These are phyloP conservation scores for Diaporthe humulicola DNA, from an alignment of 2,329 filamentous ascomycete genomes.

Conservation along the genomic window DNA sequence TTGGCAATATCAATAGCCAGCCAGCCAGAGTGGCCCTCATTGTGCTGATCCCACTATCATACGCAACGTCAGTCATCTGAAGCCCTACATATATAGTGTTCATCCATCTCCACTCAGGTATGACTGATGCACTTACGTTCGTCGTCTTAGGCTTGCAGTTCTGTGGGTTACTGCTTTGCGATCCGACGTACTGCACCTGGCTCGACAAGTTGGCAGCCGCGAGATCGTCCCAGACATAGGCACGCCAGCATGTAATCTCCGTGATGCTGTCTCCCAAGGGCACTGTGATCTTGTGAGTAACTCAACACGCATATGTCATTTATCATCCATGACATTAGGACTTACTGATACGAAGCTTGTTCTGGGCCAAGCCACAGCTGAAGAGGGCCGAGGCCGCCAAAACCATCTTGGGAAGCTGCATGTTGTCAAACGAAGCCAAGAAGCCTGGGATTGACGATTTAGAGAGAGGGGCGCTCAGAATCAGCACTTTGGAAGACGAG, in stretches of 20 bases:
- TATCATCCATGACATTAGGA: neutral
- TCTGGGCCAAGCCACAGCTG: neutral
- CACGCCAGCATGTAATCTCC: conserved; percentile 60
- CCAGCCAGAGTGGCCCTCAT: conserved; percentile 60
- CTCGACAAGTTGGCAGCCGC: conserved; percentile 50
- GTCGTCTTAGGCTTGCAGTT: conserved; percentile 51
- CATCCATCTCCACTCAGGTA: no score
- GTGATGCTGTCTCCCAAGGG: conserved; percentile 60
- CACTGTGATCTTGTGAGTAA: conserved; percentile 46
- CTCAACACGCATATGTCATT: neutral
- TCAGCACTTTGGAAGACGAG: neutral
- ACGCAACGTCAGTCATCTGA: neutral
- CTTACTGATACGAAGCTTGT: conserved; percentile 11
- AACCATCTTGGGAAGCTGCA: neutral
- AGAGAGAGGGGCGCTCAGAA: no score
- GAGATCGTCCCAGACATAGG: conserved; percentile 56
- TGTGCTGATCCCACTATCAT: conserved; percentile 51
- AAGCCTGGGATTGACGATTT: neutral
- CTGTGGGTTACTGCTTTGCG: conserved; percentile 53
- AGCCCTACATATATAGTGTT: no score
- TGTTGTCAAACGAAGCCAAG: neutral
- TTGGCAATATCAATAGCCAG: conserved; percentile 58
- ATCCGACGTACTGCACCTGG: conserved; percentile 57
- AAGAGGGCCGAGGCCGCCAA: neutral
- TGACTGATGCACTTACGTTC: conserved; percentile 34